These are phyloP conservation scores for Avena insularis DNA, from an alignment of 176 grass and related monocot species.

Conservation along the genomic window DNA sequence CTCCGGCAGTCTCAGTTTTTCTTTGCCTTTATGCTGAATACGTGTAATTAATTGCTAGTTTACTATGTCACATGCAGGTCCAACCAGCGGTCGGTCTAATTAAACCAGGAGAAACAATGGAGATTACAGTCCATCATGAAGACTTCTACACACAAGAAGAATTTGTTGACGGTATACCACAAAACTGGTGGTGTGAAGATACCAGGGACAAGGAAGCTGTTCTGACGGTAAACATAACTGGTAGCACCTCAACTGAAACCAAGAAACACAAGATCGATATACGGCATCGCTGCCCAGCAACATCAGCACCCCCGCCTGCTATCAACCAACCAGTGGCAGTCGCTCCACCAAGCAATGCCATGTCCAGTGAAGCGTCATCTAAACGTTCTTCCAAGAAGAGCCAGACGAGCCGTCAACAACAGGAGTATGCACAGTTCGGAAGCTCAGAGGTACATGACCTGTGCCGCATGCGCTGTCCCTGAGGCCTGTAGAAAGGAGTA, in stretches of 20 bases:
- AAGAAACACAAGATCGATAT: conserved; percentile 69
- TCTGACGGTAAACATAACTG: conserved; percentile 65
- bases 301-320: conserved; percentile 37
- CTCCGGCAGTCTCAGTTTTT: background rate
- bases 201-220: conserved; percentile 78
- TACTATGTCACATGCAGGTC: conserved; percentile 52
- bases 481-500: conserved; percentile 54
- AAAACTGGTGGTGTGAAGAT: conserved; percentile 90
- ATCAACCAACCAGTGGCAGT: conserved; percentile 21
- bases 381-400: conserved; percentile 69
- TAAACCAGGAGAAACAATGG: conserved; percentile 72
- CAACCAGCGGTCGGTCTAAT: conserved; percentile 75
- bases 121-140: conserved; percentile 82
- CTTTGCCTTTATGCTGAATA: conserved; percentile 15
- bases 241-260: conserved; percentile 66
- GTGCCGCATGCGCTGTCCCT: conserved; percentile 71
- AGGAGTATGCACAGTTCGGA: conserved; percentile 60
- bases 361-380: conserved; percentile 43
- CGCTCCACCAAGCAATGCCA: conserved; percentile 31
- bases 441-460: conserved; percentile 62
- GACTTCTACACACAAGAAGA: conserved; percentile 89
- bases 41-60: conserved; percentile 1
- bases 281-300: conserved; percentile 63
- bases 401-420: conserved; percentile 52
- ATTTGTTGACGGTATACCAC: conserved; percentile 87